Conservation (phyloP, 2,329 filamentous ascomycete species). For the Fusarium sp. region DNA sequence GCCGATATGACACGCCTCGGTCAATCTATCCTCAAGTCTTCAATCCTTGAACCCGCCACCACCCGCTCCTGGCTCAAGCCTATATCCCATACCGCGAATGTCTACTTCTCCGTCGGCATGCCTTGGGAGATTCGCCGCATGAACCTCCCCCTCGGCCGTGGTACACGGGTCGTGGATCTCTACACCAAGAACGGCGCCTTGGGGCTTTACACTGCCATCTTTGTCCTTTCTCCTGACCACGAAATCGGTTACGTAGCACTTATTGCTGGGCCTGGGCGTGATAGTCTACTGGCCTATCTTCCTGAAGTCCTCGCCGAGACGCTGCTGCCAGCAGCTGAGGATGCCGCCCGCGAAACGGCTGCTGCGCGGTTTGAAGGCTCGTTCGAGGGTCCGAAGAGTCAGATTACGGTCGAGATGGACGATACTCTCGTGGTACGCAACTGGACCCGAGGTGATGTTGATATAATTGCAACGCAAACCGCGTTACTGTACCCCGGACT, state of each 20-base stretch:
- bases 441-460: neutral
- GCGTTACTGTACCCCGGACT: neutral
- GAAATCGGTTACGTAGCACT: neutral
- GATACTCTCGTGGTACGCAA: conserved; percentile 13
- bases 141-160: neutral
- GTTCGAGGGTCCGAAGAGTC: neutral
- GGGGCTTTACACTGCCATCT: neutral
- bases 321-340: conserved; percentile 2
- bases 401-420: neutral
- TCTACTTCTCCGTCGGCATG: conserved; percentile 17
- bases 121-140: conserved; percentile 28
- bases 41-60: neutral
- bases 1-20: conserved; percentile 13
- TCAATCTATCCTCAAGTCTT: conserved; percentile 17
- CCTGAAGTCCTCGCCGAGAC: neutral
- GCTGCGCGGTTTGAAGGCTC: neutral
- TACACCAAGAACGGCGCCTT: conserved; percentile 21
- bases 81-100: conserved; percentile 4
- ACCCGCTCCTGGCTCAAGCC: conserved; percentile 25
- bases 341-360: neutral
- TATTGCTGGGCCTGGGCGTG: neutral
- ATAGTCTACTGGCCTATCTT: neutral
- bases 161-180: neutral
- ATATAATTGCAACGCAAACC: neutral
- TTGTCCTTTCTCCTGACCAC: conserved; percentile 15